Conservation (phyloP, 768 basidiomycete species). For the Suillus luteus region DNA sequence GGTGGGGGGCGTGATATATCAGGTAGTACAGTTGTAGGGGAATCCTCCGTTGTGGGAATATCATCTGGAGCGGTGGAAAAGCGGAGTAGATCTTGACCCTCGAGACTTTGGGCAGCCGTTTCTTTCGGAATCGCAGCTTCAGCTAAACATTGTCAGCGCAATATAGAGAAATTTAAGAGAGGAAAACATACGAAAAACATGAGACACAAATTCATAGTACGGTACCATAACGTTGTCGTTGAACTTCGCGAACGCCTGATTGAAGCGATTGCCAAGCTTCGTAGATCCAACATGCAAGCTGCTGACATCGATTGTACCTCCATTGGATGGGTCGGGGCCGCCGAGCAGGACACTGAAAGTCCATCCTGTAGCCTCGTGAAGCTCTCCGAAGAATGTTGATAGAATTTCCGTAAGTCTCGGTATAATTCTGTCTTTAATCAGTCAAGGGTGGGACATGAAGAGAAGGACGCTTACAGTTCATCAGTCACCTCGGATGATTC, state of each 20-base stretch:
- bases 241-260: neutral
- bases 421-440: neutral
- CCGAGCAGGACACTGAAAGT: too few relatives aligned
- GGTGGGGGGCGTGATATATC: too few relatives aligned
- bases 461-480: neutral
- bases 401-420: neutral
- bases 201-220: neutral
- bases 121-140: neutral
- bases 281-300: neutral
- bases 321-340: too few relatives aligned
- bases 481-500: neutral
- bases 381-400: neutral
- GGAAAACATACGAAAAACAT: neutral
- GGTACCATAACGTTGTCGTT: neutral
- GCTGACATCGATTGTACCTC: neutral
- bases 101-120: too few relatives aligned
- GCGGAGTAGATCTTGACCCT: too few relatives aligned
- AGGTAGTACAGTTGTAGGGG: too few relatives aligned
- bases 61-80: too few relatives aligned
- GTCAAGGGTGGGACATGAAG: neutral
- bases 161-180: neutral
- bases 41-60: too few relatives aligned
- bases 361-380: neutral
- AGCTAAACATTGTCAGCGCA: neutral
- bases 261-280: neutral